Percentiles rank a stretch among this genome's conserved stretches.
Evolutionary conservation across 768 basidiomycete genomes (phyloP).

Genomic region (Tylopilus plumbeoviolaceoides): DNA sequence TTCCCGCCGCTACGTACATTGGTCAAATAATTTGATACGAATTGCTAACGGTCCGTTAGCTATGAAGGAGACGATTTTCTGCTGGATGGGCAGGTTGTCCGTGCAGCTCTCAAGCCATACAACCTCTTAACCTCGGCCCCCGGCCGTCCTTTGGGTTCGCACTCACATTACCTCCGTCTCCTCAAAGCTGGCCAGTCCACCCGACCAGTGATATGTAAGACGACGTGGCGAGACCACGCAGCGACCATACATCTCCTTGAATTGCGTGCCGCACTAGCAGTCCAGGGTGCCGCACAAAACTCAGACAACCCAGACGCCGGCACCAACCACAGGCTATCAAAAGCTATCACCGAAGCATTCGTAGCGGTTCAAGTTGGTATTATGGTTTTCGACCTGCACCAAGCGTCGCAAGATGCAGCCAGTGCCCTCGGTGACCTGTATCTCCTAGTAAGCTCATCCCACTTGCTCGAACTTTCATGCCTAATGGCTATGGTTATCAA

Average conservation of each 20-base stretch:
- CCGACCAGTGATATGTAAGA: constrained; percentile 17
- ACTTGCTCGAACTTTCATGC: too few relatives aligned
- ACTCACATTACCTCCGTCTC: constrained; percentile 49
- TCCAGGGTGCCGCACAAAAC: constrained; percentile 38
- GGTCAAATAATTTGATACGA: background rate
- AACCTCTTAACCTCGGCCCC: constrained; percentile 36
- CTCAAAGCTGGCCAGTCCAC: constrained; percentile 28
- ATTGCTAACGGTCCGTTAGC: constrained; percentile 28
- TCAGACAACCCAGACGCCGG: constrained; percentile 46
- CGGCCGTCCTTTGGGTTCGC: constrained; percentile 8
- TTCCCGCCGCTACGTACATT: constrained; percentile 60
- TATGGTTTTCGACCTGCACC: constrained; percentile 37
- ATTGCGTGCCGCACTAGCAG: constrained; percentile 60
- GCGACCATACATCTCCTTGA: constrained; percentile 50
- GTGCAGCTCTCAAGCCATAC: constrained; percentile 63
- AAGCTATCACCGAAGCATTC: constrained; percentile 67
- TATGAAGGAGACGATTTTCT: constrained; percentile 82
- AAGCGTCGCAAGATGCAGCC: constrained; percentile 15
- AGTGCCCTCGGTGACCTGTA: constrained; percentile 19
- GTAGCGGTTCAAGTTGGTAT: constrained; percentile 52
- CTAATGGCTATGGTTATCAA: background rate
- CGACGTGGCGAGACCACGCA: constrained; percentile 37
- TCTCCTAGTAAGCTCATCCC: constrained; percentile 25
- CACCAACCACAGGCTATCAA: constrained; percentile 53
- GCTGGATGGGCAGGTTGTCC: constrained; percentile 69